Base-by-base conservation (phyloP, 225 moss, liverwort and hornwort species). In the Bryum argenteum region DNA sequence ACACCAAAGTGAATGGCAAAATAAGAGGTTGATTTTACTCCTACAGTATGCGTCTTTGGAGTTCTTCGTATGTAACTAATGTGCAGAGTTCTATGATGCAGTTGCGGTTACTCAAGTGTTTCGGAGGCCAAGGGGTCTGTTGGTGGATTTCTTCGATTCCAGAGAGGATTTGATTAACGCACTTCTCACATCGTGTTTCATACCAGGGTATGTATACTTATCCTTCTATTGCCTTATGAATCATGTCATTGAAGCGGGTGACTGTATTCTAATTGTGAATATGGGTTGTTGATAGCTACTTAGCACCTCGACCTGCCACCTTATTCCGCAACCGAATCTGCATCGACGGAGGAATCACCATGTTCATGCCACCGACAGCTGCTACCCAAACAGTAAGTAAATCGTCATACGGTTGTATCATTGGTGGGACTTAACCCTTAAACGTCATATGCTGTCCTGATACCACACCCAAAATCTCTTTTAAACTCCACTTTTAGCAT, bases 61-160 rank as follows among this genome's bases (percentile, higher is more conserved):
- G 8, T 12, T 39, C 33, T 39, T 48, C 39, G 58, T 23, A 54
- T 73, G 56, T 51, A 70, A 43, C 9, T 21, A 63, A n/a, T 73
- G 51, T 26, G n/a, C 43, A 43, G 50, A 22, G 5, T 33, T 70
- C 44, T 73, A 69, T 77, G 39, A 82, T 71, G 85, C 89, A 94
- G 90, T 97, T 77, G 97, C 94, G 56, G 77, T 97, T 14, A 97
- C 97, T 38, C 97, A 97, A 82, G 76, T 97, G 61, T 97, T 97
- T 63, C 91, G 91, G 24, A 77, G 77, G 51, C 97, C 97, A 21
- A 89, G 88, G 67, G 94, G 94, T 53, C 77, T 93, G 26, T 61
- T 97, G 18, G 86, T 97, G 55, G 94, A 97, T 76, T 80, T 83
- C 66, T 97, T 97, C 61, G 87, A 97, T 50, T 97, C 97, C 21